Base-by-base conservation (phyloP, 1,284 basidiomycete genomes). In the Cutaneotrichosporon mucoides region DNA sequence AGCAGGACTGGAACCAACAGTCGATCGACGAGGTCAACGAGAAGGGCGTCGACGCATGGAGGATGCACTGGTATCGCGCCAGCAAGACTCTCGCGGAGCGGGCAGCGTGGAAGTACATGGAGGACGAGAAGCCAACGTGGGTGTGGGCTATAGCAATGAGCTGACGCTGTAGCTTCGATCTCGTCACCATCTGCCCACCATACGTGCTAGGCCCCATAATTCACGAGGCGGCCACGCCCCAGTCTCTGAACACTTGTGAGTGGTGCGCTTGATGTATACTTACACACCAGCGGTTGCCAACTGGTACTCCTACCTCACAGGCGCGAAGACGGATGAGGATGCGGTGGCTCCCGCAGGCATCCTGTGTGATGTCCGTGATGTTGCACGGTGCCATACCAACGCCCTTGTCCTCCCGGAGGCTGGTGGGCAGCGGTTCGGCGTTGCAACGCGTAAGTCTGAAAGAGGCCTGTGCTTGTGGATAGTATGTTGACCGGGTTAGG, bases 61-160 rank as follows among this genome's bases (percentile, higher is more conserved):
- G 58, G 6, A 58, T 66, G 56, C 66, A 73, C 55, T 67, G 71
- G 64, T 78, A 78, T 53, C 51, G 68, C n/a, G 72, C 75, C 9
- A 71, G 69, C 51, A 78, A 78, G 60, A 72, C 71, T 1, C 60
- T 77, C 6, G 73, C 75, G 2, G 76, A 78, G 52, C 66, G 66
- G 12, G 67, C 72, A 4, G 72, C 73, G 0, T 79, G 76, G 77
- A 51, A 68, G 4, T 75, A 70, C 52, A 56, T 77, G 12, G 62
- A 71, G n/a, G 53, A 69, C 38, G 62, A 73, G 55, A 68, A 73
- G 24, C 62, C 64, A 3, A 24, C 44, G 56, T 24, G 24, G 24
- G 24, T 24, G 3, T 24, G 24, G 24, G 24, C 2, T 24, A 24
- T 24, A 24, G 24, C 2, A 3, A 3, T 3, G 24, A 24, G 24